Conservation (phyloP, 371 early-diverging fungal genomes). For the Mortierella sp. region DNA sequence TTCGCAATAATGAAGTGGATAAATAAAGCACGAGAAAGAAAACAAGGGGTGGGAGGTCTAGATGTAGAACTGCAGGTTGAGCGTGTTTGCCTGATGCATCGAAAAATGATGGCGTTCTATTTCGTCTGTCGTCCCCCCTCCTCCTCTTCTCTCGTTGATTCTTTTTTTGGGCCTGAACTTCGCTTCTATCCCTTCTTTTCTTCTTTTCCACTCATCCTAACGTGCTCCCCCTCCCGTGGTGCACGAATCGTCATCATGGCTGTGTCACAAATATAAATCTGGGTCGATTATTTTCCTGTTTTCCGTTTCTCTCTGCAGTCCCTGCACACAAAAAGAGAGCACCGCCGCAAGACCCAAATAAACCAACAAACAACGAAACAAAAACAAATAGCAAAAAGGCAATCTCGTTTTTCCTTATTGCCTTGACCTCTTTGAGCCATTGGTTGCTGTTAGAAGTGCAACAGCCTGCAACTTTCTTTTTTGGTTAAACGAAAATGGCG, state of each 20-base stretch:
- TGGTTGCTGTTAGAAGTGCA: too few relatives aligned
- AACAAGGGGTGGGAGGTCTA: not conserved
- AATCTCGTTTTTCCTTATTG: not conserved
- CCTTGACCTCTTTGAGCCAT: too few relatives aligned
- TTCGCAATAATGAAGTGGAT: not conserved
- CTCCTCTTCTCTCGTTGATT: not conserved
- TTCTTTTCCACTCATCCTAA: not conserved
- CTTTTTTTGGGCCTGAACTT: too few relatives aligned
- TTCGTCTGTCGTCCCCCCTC: not conserved
- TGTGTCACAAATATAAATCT: conserved; percentile 11
- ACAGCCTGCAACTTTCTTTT: too few relatives aligned
- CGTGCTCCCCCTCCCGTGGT: not conserved
- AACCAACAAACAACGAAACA: not conserved
- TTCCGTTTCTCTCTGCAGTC: not conserved
- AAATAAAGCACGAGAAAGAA: not conserved
- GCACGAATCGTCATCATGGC: conserved; percentile 6
- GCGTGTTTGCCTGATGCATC: not conserved
- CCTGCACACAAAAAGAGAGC: not conserved
- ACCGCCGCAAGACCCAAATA: conserved; percentile 10
- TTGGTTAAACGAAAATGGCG: too few relatives aligned
- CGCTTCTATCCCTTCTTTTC: not conserved
- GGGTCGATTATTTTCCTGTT: conserved; percentile 15
- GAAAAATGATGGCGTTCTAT: not conserved
- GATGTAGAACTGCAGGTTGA: not conserved
- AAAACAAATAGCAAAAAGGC: not conserved